These are phyloP conservation scores for Pleurotus giganteus DNA, from an alignment of 768 basidiomycete species.

Conservation along the genomic window DNA sequence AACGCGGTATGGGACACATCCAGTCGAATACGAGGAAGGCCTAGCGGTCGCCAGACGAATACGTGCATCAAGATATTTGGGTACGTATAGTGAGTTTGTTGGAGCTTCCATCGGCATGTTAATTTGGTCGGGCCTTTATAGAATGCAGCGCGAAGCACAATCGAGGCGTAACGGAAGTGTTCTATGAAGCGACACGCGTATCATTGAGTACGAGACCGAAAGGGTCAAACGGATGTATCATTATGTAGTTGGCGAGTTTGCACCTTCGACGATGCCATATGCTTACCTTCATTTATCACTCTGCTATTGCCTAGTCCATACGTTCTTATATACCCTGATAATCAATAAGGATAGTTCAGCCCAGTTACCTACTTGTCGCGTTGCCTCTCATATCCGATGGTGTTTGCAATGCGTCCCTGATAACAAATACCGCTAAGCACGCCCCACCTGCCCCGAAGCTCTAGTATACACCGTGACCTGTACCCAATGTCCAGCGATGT, in stretches of 20 bases:
- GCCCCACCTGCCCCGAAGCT: no score
- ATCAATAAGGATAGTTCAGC: not conserved
- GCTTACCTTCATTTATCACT: not conserved
- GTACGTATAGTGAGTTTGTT: no score
- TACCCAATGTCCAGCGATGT: no score
- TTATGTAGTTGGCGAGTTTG: slow-evolving; percentile 46
- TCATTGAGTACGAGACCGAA: slow-evolving; percentile 75
- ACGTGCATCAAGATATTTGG: slow-evolving; percentile 91
- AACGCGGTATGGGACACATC: slow-evolving; percentile 62
- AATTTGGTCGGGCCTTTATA: slow-evolving; percentile 25
- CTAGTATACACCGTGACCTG: no score
- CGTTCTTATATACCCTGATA: not conserved
- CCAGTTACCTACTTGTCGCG: not conserved
- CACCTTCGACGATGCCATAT: not conserved
- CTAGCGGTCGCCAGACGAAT: slow-evolving; percentile 84
- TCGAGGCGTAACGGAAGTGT: slow-evolving; percentile 90
- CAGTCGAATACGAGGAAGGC: slow-evolving; percentile 92
- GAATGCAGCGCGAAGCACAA: slow-evolving; percentile 99
- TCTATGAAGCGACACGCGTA: slow-evolving; percentile 87
- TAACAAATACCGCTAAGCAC: no score
- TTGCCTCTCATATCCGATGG: no score
- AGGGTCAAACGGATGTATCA: slow-evolving; percentile 55
- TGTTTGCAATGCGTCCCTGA: no score
- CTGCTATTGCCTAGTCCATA: not conserved
- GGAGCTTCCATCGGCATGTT: not conserved